Evolutionary conservation across 2,329 filamentous ascomycete species (phyloP).

Genomic region (Penicillium olsonii): DNA sequence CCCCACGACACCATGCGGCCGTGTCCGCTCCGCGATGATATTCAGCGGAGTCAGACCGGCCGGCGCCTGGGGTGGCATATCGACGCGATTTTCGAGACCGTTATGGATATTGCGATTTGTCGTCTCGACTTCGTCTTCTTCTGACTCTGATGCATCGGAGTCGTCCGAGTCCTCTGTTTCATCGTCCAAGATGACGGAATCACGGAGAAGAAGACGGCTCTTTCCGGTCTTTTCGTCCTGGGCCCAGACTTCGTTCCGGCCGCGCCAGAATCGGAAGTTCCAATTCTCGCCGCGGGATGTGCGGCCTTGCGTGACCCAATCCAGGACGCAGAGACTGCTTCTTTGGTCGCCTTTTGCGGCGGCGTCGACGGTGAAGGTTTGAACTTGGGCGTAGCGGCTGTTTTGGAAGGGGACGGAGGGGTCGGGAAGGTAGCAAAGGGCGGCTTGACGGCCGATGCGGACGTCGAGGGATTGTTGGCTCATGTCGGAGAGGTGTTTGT

Average conservation of each 20-base stretch:
- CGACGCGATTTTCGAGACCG: conserved; percentile 5
- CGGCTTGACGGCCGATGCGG: conserved; percentile 50
- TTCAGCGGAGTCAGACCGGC: conserved; percentile 24
- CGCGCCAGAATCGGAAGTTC: conserved; percentile 77
- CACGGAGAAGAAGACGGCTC: conserved; percentile 73
- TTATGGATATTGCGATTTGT: conserved; percentile 10
- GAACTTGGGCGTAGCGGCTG: conserved; percentile 81
- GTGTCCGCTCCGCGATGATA: conserved; percentile 61
- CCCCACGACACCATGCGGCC: conserved; percentile 74
- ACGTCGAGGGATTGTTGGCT: conserved; percentile 55
- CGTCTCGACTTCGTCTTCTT: conserved; percentile 32
- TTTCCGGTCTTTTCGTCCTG: conserved; percentile 39
- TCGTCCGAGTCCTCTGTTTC: conserved; percentile 33
- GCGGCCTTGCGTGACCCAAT: conserved; percentile 92
- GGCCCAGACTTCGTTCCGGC: conserved; percentile 75
- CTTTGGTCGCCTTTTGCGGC: conserved; percentile 38
- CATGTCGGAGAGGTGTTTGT: conserved; percentile 33
- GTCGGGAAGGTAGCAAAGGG: conserved; percentile 73
- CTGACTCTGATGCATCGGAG: conserved; percentile 1
- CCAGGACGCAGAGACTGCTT: conserved; percentile 73
- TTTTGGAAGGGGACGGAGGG: conserved; percentile 87
- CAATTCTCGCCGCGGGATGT: conserved; percentile 84
- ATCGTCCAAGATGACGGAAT: conserved; percentile 74
- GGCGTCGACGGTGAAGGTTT: conserved; percentile 67
- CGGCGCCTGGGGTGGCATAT: conserved; percentile 16